Conservation (phyloP, 2,329 filamentous ascomycete species). For the Botrytis aclada region DNA sequence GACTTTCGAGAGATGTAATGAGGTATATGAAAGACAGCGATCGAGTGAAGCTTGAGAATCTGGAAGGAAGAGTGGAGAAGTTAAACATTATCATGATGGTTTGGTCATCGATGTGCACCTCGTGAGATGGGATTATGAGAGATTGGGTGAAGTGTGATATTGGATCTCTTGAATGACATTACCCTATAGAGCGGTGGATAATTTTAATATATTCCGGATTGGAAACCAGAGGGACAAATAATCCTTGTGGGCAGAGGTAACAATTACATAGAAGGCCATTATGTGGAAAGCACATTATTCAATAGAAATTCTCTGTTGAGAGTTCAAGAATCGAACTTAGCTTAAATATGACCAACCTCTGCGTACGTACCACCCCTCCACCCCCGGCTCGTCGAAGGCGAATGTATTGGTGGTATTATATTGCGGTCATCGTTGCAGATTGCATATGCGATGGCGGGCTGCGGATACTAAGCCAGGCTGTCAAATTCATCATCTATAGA, state of each 20-base stretch:
- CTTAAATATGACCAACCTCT: neutral
- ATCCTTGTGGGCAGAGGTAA: neutral
- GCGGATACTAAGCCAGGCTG: too few relatives aligned
- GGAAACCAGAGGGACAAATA: neutral
- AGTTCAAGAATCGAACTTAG: neutral
- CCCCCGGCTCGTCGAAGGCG: too few relatives aligned
- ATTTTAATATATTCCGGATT: neutral
- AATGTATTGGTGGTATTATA: too few relatives aligned
- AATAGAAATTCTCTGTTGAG: neutral
- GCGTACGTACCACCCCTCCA: too few relatives aligned
- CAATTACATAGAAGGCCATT: fast-evolving
- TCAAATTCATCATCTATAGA: neutral
- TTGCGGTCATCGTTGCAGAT: too few relatives aligned
- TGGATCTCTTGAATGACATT: neutral
- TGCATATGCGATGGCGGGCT: fast-evolving
- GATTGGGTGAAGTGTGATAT: neutral
- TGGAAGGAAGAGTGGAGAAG: neutral
- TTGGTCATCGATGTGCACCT: neutral
- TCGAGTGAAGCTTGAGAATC: neutral
- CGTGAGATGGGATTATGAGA: neutral
- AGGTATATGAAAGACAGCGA: neutral
- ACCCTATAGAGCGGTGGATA: neutral
- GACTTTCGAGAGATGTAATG: neutral
- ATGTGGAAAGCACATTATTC: too few relatives aligned
- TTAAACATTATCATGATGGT: neutral